Evolutionary conservation across 306 rosid genomes (phyloP), one percentile per base, ranked within the genome.

Genomic region (Arachis stenosperma): DNA sequence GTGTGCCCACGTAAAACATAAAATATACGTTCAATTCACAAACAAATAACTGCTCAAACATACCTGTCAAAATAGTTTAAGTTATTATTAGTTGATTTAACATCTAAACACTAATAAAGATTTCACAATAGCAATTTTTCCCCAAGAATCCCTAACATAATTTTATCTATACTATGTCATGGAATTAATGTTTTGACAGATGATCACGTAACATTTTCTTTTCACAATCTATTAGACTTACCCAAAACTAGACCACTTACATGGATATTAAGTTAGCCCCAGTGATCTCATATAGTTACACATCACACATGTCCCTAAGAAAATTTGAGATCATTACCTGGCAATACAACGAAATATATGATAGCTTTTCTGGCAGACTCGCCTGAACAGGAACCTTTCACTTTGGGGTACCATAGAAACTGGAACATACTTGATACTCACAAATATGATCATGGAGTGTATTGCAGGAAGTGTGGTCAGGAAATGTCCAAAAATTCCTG

Each of bases 261-360:
- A 12, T 54, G 54, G 36, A 68, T 8, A n/a, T 4, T 36, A 51
- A 27, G 56, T 44, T 41, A 66, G 61, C 22, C 44, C 64, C 44
- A 60, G 62, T 40, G 40, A 47, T 9, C 60, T 44, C 12, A 71
- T 55, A 13, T 3, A 40, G 71, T 8, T 40, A 29, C 55, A 27
- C 39, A 39, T 43, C 1, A 14, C 17, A 2, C 59, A 29, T 67
- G 27, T 69, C 22, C 46, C 37, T 58, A 59, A 50, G 6, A 77
- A 52, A 69, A 42, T 46, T 29, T 58, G 57, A 77, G 73, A 56
- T 36, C 65, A 36, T 74, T 82, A 93, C 93, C 98, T 93, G 85
- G 97, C 98, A 85, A 93, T 89, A 81, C 98, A 93, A 40, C 98
- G 97, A 81, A 93, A 93, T 61, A 93, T 89, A 83, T 90, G 97